These are phyloP conservation scores for Aspergillus fijiensis DNA, from an alignment of 2,329 filamentous ascomycete genomes.

Conservation along the genomic window DNA sequence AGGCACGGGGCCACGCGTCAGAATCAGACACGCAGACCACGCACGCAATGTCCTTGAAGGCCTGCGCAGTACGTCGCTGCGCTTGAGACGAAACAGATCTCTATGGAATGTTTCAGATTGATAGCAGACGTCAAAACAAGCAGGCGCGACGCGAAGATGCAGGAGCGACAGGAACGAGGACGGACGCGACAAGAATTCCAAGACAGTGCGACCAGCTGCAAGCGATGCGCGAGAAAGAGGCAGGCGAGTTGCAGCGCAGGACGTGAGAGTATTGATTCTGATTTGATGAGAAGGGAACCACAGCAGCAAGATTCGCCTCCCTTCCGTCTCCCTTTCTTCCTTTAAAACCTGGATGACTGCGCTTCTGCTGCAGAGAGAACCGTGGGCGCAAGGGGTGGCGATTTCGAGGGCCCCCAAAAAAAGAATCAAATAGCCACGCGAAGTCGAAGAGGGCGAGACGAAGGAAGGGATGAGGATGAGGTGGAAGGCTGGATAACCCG, in stretches of 20 bases:
- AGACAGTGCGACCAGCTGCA: slow-evolving; percentile 14
- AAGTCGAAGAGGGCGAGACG: slow-evolving; percentile 13
- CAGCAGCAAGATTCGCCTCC: slow-evolving; percentile 21
- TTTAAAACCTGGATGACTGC: slow-evolving; percentile 21
- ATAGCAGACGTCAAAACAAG: slow-evolving; percentile 25
- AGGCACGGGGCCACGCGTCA: slow-evolving; percentile 18
- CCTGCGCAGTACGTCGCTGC: slow-evolving; percentile 8
- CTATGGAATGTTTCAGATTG: slow-evolving; percentile 34
- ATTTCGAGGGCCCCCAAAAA: slow-evolving; percentile 15
- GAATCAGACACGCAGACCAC: slow-evolving; percentile 11
- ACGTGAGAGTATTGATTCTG: slow-evolving; percentile 6
- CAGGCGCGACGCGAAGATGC: slow-evolving; percentile 25
- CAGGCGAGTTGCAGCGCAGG: slow-evolving; percentile 12
- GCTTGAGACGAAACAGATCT: slow-evolving; percentile 16
- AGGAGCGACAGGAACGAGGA: slow-evolving; percentile 20
- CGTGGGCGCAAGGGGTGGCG: slow-evolving; percentile 24
- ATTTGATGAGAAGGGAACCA: slow-evolving; percentile 19
- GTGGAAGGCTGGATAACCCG: slow-evolving; percentile 13
- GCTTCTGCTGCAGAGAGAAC: slow-evolving; percentile 12
- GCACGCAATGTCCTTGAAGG: not conserved
- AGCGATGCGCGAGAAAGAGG: slow-evolving; percentile 17
- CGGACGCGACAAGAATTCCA: slow-evolving; percentile 20
- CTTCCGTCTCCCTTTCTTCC: slow-evolving; percentile 27
- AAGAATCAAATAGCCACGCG: slow-evolving; percentile 24
- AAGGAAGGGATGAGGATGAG: slow-evolving; percentile 21